Percentiles rank a stretch among this genome's conserved stretches.
phyloP scores from a whole-genome alignment of 1,284 basidiomycete genomes.

The Trichosporon sp. region DNA sequence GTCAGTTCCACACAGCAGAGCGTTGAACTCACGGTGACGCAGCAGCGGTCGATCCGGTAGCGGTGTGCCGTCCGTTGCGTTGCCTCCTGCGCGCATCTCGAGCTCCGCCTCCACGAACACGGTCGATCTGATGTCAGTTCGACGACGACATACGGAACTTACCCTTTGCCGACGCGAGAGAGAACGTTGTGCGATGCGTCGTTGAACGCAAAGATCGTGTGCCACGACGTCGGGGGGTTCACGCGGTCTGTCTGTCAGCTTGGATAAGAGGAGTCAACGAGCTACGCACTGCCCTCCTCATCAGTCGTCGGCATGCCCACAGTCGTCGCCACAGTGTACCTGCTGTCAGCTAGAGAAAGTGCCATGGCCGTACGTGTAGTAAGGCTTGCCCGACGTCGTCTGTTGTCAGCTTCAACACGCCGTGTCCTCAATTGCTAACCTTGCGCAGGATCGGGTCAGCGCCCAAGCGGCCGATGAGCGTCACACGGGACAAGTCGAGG shows the following conservation, averaged over 20 bases:
- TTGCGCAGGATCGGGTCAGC: slow-evolving; percentile 33
- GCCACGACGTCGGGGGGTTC: slow-evolving; percentile 37
- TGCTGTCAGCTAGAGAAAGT: slow-evolving; percentile 6
- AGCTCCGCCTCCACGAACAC: slow-evolving; percentile 44
- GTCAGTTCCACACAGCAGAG: neutral
- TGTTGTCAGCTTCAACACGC: slow-evolving; percentile 15
- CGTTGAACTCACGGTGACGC: slow-evolving; percentile 28
- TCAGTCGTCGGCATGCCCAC: slow-evolving; percentile 19
- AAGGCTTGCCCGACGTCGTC: slow-evolving; percentile 36
- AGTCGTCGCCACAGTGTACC: slow-evolving; percentile 38
- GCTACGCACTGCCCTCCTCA: slow-evolving; percentile 23
- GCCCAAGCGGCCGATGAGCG: slow-evolving; percentile 39
- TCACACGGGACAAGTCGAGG: slow-evolving; percentile 34
- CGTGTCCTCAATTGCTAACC: neutral
- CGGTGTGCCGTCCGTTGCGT: slow-evolving; percentile 21
- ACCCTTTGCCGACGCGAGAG: slow-evolving; percentile 36
- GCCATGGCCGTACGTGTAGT: slow-evolving; percentile 27
- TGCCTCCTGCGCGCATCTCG: slow-evolving; percentile 31
- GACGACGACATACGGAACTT: neutral
- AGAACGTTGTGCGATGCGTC: slow-evolving; percentile 30
- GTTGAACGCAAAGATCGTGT: slow-evolving; percentile 40
- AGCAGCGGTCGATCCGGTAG: slow-evolving; percentile 32
- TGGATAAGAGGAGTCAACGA: neutral
- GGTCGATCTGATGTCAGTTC: slow-evolving; percentile 23
- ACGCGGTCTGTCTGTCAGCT: slow-evolving; percentile 12